A percentile compares a stretch with the other conserved stretches of the same genome.
These are phyloP conservation scores for Trichoderma gracile DNA, from an alignment of 2,329 filamentous ascomycete genomes.

Conservation along the genomic window DNA sequence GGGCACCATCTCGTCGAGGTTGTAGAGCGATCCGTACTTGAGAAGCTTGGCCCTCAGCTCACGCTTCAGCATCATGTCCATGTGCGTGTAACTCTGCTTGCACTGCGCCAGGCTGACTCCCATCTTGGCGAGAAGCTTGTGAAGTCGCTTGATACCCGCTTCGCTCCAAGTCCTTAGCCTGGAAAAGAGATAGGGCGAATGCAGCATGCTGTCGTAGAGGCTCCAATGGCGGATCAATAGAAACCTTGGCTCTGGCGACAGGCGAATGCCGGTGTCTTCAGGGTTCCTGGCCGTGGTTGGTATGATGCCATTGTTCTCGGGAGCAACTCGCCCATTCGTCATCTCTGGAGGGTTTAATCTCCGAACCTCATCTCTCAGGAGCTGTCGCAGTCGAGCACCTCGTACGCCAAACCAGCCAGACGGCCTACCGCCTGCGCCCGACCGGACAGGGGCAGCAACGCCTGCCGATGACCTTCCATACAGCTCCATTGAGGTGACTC, in stretches of 20 bases:
- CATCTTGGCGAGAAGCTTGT: conserved; percentile 97
- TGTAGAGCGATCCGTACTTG: conserved; percentile 90
- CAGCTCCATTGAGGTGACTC: conserved; percentile 89
- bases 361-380: conserved; percentile 89
- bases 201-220: conserved; percentile 96
- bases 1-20: conserved; percentile 89
- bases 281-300: conserved; percentile 85
- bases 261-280: conserved; percentile 85
- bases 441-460: conserved; percentile 61
- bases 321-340: conserved; percentile 60
- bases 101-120: conserved; percentile 91
- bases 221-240: conserved; percentile 95
- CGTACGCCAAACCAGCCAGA: conserved; percentile 80
- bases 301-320: conserved; percentile 76
- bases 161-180: conserved; percentile 95
- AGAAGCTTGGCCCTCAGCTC: conserved; percentile 81
- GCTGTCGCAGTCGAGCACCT: conserved; percentile 79
- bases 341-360: conserved; percentile 81
- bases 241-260: conserved; percentile 92
- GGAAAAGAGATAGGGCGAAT: conserved; percentile 91
- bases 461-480: conserved; percentile 85
- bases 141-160: conserved; percentile 78
- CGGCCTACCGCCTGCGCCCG: conserved; percentile 56
- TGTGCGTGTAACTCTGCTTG: conserved; percentile 94
- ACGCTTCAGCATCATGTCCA: conserved; percentile 96